Conservation (phyloP, 2,329 filamentous ascomycete genomes). For the Ophiostoma sp. region DNA sequence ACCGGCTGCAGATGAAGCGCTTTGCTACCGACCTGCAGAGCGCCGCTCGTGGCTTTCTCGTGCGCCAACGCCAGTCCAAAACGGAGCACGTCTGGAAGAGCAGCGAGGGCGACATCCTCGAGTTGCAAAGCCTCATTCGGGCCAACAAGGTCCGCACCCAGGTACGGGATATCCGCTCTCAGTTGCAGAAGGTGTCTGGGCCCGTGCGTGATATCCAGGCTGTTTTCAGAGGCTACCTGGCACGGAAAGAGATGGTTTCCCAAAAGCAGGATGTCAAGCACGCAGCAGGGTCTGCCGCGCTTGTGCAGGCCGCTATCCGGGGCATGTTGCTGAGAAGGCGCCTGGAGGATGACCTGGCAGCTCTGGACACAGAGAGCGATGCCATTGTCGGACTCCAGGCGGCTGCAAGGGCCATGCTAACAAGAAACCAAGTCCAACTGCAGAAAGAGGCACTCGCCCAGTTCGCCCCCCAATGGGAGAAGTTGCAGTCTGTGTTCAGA, state of each 20-base stretch:
- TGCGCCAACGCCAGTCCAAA: constrained; percentile 56
- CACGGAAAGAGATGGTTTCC: constrained; percentile 51
- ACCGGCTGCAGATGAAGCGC: constrained; percentile 73
- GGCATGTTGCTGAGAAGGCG: constrained; percentile 59
- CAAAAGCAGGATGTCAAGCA: constrained; percentile 53
- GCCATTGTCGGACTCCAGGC: constrained; percentile 58
- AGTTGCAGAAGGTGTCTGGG: constrained; percentile 57
- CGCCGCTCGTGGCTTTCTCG: constrained; percentile 66
- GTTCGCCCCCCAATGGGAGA: constrained; percentile 46
- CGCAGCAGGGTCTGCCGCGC: constrained; percentile 47
- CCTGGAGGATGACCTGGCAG: constrained; percentile 48
- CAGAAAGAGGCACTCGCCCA: constrained; percentile 48
- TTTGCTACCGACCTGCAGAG: constrained; percentile 81
- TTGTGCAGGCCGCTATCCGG: constrained; percentile 61
- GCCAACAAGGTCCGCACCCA: constrained; percentile 59
- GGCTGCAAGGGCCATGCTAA: constrained; percentile 57
- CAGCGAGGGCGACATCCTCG: constrained; percentile 65
- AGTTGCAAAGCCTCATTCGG: constrained; percentile 75
- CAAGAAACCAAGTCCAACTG: constrained; percentile 47
- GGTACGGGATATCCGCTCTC: constrained; percentile 50
- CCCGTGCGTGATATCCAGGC: constrained; percentile 62
- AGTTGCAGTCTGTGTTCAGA: constrained; percentile 44
- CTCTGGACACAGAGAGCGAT: constrained; percentile 46
- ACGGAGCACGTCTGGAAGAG: constrained; percentile 64
- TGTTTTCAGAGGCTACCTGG: constrained; percentile 60